Conservation (phyloP, 495 filamentous ascomycete species). For the Talaromyces adpressus region DNA sequence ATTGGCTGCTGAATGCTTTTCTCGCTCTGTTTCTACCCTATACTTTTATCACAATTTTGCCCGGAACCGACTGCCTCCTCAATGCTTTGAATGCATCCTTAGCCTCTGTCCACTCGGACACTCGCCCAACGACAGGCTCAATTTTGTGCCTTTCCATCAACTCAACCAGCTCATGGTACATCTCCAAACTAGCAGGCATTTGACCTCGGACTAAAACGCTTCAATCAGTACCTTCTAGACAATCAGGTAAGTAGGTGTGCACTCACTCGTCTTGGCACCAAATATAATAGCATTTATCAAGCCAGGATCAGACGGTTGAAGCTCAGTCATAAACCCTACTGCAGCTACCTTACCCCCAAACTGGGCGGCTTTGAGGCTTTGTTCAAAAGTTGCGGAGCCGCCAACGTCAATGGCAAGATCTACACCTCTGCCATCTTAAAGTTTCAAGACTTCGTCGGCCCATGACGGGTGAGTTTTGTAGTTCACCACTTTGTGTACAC, state of each 20-base stretch:
- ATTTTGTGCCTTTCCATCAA: background rate
- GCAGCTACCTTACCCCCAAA: conserved; percentile 53
- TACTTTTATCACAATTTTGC: background rate
- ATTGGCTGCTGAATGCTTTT: too few relatives aligned
- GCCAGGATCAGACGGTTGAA: background rate
- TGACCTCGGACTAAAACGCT: background rate
- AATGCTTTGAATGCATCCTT: background rate
- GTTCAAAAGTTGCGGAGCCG: conserved; percentile 44
- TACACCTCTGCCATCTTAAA: conserved; percentile 52
- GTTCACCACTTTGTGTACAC: conserved; percentile 48
- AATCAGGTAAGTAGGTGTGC: background rate
- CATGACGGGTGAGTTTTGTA: conserved; percentile 54
- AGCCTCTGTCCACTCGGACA: background rate
- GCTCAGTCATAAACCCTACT: conserved; percentile 34
- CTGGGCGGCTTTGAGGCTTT: conserved; percentile 51
- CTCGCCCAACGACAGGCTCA: background rate
- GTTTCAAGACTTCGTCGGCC: conserved; percentile 54
- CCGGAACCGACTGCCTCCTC: background rate
- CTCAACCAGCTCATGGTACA: background rate
- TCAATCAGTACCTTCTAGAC: background rate
- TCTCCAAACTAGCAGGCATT: background rate
- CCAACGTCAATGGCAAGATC: conserved; percentile 60
- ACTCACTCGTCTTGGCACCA: background rate
- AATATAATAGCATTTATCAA: background rate
- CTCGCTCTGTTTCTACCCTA: background rate